Evolutionary conservation across 768 basidiomycete species (phyloP), one percentile per base, ranked within the genome.

Genomic region (Tulasnella sp.): DNA sequence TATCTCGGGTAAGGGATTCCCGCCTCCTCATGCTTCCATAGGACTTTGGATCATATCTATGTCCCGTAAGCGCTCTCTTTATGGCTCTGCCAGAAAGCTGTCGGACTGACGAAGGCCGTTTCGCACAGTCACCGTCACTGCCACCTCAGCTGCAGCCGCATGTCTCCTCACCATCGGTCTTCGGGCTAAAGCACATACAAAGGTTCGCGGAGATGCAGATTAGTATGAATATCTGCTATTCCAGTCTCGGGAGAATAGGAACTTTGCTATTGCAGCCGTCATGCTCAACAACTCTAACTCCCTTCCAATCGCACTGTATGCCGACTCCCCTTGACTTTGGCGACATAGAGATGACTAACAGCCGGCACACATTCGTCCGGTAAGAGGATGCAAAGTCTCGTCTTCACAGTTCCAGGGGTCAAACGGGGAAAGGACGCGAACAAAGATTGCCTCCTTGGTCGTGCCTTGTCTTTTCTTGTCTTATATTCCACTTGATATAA

Each of bases 271-370:
- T 83, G 93, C 93, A 0, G 91, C 92, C 0, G 87, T 92, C 39
- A 94, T 92, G 90, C 94, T 94, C 86, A 93, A 95, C 92, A 97
- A 96, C 84, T 94, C 93, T 3, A 98, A 98, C 83, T 94, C 94
- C 0, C 89, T 99, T 7, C 97, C 97, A 0, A 94, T 98, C 79
- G 97, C 97, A 0, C 87, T 99, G 42, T 77, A 77, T 11, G 29
- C 35, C 26, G 67, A 37, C n/a, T 32, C 32, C 40, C 9, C 4
- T 10, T 2, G 16, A 2, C 3, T 42, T 29, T 71, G 7, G 37
- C 4, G 18, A 35, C 2, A 48, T 13, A 9, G 3, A 26, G 23
- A 57, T 23, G 16, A 26, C 55, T 57, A 20, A n/a, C 20, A 20
- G 9, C 20, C 20, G 1, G 6, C 23, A 5, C 23, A 3, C 48